Percentiles rank a stretch among this genome's conserved stretches.
Evolutionary conservation across 306 rosid genomes (phyloP).

Genomic region (Begonia fuchsioides): DNA sequence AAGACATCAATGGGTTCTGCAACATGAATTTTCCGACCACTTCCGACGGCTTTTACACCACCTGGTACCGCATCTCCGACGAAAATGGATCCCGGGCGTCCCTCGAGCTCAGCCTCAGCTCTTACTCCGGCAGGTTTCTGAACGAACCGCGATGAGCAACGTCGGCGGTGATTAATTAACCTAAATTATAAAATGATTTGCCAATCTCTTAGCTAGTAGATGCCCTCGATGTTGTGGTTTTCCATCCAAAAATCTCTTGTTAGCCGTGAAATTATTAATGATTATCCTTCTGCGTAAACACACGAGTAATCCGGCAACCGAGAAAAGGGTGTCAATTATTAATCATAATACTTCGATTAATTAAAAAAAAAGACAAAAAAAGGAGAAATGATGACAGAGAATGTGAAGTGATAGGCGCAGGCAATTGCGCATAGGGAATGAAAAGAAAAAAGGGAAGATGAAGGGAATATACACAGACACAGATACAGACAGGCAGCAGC

Average conservation of each 20-base stretch:
- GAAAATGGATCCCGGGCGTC: slow-evolving; percentile 42
- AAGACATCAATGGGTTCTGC: slow-evolving; percentile 48
- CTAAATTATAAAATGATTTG: too few species aligned
- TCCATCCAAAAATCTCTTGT: too few species aligned
- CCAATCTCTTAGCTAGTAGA: too few species aligned
- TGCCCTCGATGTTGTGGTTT: too few species aligned
- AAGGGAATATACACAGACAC: slow-evolving; percentile 5
- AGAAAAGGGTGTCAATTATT: too few species aligned
- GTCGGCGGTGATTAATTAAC: too few species aligned
- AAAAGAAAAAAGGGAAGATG: slow-evolving; percentile 1
- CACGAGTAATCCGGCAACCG: too few species aligned
- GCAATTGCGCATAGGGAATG: not conserved
- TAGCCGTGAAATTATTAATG: too few species aligned
- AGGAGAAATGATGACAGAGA: not conserved
- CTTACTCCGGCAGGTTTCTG: slow-evolving; percentile 43
- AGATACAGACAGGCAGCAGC: slow-evolving; percentile 7
- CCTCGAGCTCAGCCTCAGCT: slow-evolving; percentile 77
- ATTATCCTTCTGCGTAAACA: too few species aligned
- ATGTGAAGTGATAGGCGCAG: not conserved
- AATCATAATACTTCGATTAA: not conserved
- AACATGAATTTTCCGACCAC: slow-evolving; percentile 33
- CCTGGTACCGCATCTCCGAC: slow-evolving; percentile 27
- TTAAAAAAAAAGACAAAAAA: not conserved
- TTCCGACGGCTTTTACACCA: slow-evolving; percentile 26
- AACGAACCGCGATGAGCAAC: slow-evolving; percentile 20